phyloP scores from a whole-genome alignment of 1,139 yeast genomes.

The Ogataea hybrid region DNA sequence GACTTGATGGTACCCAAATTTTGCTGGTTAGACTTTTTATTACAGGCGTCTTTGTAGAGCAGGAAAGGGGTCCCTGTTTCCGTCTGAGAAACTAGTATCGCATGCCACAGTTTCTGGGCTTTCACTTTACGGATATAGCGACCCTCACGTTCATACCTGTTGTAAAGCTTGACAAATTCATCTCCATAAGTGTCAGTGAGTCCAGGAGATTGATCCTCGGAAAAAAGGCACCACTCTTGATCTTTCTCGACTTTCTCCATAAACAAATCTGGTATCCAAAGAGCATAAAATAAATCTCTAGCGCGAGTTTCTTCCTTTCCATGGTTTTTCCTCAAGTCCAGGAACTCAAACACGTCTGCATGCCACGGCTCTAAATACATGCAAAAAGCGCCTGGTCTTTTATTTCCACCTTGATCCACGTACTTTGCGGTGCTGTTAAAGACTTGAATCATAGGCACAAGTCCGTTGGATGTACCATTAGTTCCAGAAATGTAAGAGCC shows the following conservation, averaged over 20 bases:
- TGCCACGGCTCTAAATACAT: constrained; percentile 64
- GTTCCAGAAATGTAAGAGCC: constrained; percentile 54
- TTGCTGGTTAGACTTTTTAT: constrained; percentile 51
- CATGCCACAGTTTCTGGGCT: constrained; percentile 55
- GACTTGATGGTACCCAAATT: constrained; percentile 56
- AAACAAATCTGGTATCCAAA: constrained; percentile 61
- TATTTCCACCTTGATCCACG: constrained; percentile 64
- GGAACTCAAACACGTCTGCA: constrained; percentile 50
- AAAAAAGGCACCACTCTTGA: constrained; percentile 52
- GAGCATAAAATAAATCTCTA: constrained; percentile 54
- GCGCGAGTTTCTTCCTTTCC: constrained; percentile 58
- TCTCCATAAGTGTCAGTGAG: constrained; percentile 49
- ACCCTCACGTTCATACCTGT: constrained; percentile 44
- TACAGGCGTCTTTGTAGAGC: constrained; percentile 58
- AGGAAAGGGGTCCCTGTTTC: constrained; percentile 62
- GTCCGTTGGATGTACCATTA: constrained; percentile 54
- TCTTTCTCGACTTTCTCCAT: constrained; percentile 52
- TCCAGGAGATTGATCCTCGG: constrained; percentile 54
- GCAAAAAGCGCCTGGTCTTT: constrained; percentile 65
- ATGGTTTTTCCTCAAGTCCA: constrained; percentile 53
- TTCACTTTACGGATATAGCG: constrained; percentile 38
- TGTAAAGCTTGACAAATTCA: constrained; percentile 45
- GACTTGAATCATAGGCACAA: constrained; percentile 58
- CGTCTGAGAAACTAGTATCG: constrained; percentile 54
- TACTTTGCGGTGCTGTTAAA: constrained; percentile 60